Evolutionary conservation across 2,329 filamentous ascomycete species (phyloP), one percentile per base, ranked within the genome.

Genomic region (Trichoderma hamatum): DNA sequence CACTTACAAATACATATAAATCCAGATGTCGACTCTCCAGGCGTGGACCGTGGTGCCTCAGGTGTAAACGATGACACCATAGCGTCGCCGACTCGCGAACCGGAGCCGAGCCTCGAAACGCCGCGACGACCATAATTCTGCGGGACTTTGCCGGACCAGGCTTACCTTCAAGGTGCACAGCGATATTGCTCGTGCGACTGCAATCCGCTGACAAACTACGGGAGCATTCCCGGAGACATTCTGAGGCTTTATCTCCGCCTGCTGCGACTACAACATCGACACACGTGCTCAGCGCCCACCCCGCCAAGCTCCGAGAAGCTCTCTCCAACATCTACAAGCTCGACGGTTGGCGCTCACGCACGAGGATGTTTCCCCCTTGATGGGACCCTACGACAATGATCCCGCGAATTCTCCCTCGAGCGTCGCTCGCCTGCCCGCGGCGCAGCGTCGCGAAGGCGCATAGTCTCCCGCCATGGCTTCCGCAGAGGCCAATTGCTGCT

Each of bases 391-490:
- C 69, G 67, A 77, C 72, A 55, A 81, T 81, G 79, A 79, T 81
- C 68, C 73, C 78, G 70, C 78, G 79, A 76, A 72, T 81, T 60
- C 70, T 79, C 7, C 72, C 73, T 56, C 77, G 79, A 68, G 73
- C 76, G 64, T 70, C 78, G 72, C 72, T 79, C 71, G 73, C 76
- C 54, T 80, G 75, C 69, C 72, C 76, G 36, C 75, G 76, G 51
- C 77, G 73, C 58, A 75, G 76, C 72, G 73, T 76, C 67, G 70
- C 71, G 3, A 71, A 70, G 51, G 69, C 72, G 21, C 72, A 74
- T 14, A 71, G 69, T 49, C 75, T 77, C 59, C 75, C 77, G 13
- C 60, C 73, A 71, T 78, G 77, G 75, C 72, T 74, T 2, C 73
- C 75, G 24, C 77, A 74, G 54, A 72, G 72, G 30, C 75, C 76